Conservation (phyloP, 257 asterid species). For the Henckelia pumila region DNA sequence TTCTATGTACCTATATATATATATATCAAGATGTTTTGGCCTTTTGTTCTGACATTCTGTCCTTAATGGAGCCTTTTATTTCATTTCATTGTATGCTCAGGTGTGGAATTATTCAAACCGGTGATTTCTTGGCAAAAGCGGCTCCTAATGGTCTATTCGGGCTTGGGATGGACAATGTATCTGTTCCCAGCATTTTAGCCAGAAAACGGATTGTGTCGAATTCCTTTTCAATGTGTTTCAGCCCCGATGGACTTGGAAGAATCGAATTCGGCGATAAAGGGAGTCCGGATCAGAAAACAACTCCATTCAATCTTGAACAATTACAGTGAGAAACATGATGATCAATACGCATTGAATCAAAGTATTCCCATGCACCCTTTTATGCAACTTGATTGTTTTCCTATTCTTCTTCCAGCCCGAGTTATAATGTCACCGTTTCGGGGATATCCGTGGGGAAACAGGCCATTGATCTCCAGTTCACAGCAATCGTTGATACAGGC, state of each 20-base stretch:
- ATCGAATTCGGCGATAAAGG: slow-evolving; percentile 92
- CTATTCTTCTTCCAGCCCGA: slow-evolving; percentile 45
- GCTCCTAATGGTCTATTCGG: slow-evolving; percentile 96
- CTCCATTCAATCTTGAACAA: slow-evolving; percentile 61
- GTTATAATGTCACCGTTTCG: slow-evolving; percentile 72
- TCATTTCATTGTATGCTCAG: slow-evolving; percentile 37
- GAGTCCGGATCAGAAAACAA: slow-evolving; percentile 51
- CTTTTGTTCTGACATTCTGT: neutral
- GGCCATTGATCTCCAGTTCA: slow-evolving; percentile 44
- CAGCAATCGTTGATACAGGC: slow-evolving; percentile 87
- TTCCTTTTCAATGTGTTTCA: slow-evolving; percentile 97
- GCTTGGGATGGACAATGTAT: slow-evolving; percentile 68
- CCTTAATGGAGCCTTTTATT: neutral
- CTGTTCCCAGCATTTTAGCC: slow-evolving; percentile 89
- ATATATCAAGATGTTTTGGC: neutral
- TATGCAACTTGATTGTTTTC: neutral
- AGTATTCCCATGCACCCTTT: neutral
- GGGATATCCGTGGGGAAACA: slow-evolving; percentile 58
- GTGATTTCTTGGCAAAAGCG: slow-evolving; percentile 77
- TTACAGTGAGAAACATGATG: slow-evolving; percentile 55
- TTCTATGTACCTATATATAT: too few species aligned
- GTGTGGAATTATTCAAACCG: slow-evolving; percentile 90
- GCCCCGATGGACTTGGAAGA: slow-evolving; percentile 79
- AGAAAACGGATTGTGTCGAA: slow-evolving; percentile 70
- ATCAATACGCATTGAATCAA: neutral